Evolutionary conservation across 257 asterid genomes (phyloP).

Genomic region (Fraxinus excelsior): DNA sequence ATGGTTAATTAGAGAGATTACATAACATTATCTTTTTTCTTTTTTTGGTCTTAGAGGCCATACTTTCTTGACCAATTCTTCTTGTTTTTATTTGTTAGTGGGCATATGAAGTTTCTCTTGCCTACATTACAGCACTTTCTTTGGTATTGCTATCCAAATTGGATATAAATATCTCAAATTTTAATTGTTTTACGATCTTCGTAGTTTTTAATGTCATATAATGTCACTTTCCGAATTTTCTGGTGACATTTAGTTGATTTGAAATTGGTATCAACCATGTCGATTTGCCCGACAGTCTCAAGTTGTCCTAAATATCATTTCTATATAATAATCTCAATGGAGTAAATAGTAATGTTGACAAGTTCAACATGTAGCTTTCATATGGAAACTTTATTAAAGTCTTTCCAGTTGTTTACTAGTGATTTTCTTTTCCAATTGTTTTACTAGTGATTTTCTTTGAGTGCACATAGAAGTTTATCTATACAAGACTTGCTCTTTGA

Average conservation of each 20-base stretch:
- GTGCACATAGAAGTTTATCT: not conserved
- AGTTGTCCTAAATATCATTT: not conserved
- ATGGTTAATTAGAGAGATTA: not conserved
- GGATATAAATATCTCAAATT: not conserved
- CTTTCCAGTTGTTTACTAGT: not conserved
- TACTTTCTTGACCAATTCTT: constrained; percentile 10
- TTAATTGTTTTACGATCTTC: not conserved
- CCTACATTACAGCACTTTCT: not conserved
- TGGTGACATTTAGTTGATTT: too few relatives aligned
- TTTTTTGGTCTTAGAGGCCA: not conserved
- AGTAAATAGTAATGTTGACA: not conserved
- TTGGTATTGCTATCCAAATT: not conserved
- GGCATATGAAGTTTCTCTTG: not conserved
- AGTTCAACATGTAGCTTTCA: constrained; percentile 11
- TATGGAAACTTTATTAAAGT: not conserved
- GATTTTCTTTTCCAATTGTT: not conserved
- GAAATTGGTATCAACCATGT: not conserved
- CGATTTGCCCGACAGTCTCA: not conserved
- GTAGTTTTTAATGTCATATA: not conserved
- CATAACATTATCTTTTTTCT: not conserved
- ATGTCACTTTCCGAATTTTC: not conserved
- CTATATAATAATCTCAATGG: constrained; percentile 9
- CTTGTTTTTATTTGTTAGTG: constrained; percentile 7
- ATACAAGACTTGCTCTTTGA: not conserved
- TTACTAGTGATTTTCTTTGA: not conserved